Evolutionary conservation across 2,329 filamentous ascomycete genomes (phyloP).

Genomic region (Aspergillus sp.): DNA sequence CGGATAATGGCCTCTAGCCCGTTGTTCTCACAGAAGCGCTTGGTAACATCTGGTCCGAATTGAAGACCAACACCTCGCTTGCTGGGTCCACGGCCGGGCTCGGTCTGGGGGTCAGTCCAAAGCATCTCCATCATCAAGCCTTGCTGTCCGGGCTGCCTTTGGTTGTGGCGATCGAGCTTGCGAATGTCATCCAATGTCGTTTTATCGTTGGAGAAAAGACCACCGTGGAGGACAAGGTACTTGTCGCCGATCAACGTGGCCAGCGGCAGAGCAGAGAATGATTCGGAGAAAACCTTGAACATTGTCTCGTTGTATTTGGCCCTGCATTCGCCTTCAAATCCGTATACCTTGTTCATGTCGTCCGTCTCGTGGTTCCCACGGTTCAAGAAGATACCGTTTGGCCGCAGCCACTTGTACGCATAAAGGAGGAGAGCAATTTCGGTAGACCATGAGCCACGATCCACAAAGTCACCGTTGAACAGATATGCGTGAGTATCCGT

Average conservation of each 20-base stretch:
- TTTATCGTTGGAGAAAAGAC: slow-evolving; percentile 91
- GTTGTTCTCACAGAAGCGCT: slow-evolving; percentile 95
- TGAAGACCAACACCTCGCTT: slow-evolving; percentile 96
- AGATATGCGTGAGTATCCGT: slow-evolving; percentile 87
- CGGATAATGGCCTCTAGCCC: slow-evolving; percentile 92
- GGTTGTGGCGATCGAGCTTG: slow-evolving; percentile 85
- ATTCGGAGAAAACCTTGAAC: slow-evolving; percentile 98
- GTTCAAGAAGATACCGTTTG: slow-evolving; percentile 88
- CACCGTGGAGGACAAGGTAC: slow-evolving; percentile 89
- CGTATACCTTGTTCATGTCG: slow-evolving; percentile 98
- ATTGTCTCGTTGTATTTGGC: slow-evolving; percentile 95
- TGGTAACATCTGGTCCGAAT: slow-evolving; percentile 95
- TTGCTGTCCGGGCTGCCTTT: slow-evolving; percentile 87
- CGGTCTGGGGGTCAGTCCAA: slow-evolving; percentile 93
- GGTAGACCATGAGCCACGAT: slow-evolving; percentile 96
- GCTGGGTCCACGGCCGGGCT: slow-evolving; percentile 84
- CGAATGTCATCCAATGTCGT: slow-evolving; percentile 89
- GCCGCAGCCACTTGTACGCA: slow-evolving; percentile 93
- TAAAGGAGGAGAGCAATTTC: slow-evolving; percentile 93
- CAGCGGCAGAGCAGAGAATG: slow-evolving; percentile 89
- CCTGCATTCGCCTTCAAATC: slow-evolving; percentile 97
- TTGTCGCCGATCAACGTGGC: slow-evolving; percentile 90
- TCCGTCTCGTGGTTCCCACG: slow-evolving; percentile 98
- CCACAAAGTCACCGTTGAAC: slow-evolving; percentile 98
- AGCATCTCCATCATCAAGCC: slow-evolving; percentile 99